These are phyloP conservation scores for Wickerhamomyces kurtzmanii DNA, from an alignment of 805 yeast genomes.

Conservation along the genomic window DNA sequence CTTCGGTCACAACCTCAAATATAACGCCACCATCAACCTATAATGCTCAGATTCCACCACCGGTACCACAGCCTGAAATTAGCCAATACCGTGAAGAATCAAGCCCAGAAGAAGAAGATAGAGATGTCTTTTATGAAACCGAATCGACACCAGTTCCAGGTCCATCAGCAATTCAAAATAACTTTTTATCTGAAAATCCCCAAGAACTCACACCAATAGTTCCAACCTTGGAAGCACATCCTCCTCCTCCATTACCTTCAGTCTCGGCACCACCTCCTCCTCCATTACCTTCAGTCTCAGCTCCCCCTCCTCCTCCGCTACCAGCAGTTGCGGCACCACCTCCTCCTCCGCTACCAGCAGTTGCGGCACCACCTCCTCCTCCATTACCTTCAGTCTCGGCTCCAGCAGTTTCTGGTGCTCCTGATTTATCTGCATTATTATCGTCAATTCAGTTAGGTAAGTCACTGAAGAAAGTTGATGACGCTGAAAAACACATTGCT, in stretches of 20 bases:
- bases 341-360: slow-evolving; percentile 24
- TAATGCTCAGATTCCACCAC: slow-evolving; percentile 5
- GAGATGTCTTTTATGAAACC: no score
- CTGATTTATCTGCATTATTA: slow-evolving; percentile 36
- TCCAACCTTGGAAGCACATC: slow-evolving; percentile 7
- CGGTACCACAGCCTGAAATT: slow-evolving; percentile 1
- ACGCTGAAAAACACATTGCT: slow-evolving; percentile 33
- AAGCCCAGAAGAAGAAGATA: no score
- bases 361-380: slow-evolving; percentile 20
- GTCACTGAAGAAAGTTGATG: slow-evolving; percentile 39
- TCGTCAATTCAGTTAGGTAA: slow-evolving; percentile 50
- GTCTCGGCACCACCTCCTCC: slow-evolving; percentile 30
- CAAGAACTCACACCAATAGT: slow-evolving; percentile 11
- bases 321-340: slow-evolving; percentile 20
- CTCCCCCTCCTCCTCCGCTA: slow-evolving; percentile 22
- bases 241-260: slow-evolving; percentile 18
- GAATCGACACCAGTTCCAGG: slow-evolving; percentile 7
- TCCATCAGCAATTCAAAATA: no score
- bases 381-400: slow-evolving; percentile 18
- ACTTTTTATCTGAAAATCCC: no score
- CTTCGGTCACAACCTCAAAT: slow-evolving; percentile 3
- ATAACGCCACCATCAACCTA: slow-evolving; percentile 1
- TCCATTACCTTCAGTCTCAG: slow-evolving; percentile 23
- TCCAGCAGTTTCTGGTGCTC: slow-evolving; percentile 20
- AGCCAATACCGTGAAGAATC: no score